Percentiles rank a stretch among this genome's conserved stretches.
These are phyloP conservation scores for Sporothrix globosa DNA, from an alignment of 2,329 filamentous ascomycete species.

Conservation along the genomic window DNA sequence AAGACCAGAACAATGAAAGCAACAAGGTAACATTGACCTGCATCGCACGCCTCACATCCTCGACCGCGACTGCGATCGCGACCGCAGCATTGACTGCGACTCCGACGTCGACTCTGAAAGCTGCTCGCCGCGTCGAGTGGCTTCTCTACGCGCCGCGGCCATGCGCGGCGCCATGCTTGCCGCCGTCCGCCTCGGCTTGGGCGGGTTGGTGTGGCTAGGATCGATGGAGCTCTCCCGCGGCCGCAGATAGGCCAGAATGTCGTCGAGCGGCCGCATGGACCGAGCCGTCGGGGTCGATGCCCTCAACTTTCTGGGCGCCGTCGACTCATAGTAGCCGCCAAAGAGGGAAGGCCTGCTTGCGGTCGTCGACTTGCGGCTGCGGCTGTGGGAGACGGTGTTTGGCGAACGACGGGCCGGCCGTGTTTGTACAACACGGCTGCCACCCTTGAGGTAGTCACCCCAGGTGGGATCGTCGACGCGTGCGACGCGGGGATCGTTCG, in stretches of 20 bases:
- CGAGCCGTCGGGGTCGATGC: neutral
- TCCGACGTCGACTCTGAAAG: neutral
- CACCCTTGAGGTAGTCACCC: neutral
- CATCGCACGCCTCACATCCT: neutral
- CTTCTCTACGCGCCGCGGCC: slow-evolving; percentile 8
- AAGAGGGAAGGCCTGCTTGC: neutral
- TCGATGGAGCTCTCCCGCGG: neutral
- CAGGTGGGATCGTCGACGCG: slow-evolving; percentile 6
- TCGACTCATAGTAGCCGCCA: slow-evolving; percentile 15
- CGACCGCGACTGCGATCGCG: neutral
- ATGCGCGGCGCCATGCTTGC: slow-evolving; percentile 21
- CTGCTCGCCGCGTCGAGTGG: neutral
- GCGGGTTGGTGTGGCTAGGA: too few species aligned
- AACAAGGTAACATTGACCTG: neutral
- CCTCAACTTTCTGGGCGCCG: neutral
- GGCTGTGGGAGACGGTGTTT: neutral
- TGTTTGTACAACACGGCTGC: neutral
- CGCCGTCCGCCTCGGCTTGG: neutral
- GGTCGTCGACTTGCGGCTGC: neutral
- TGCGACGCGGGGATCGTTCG: neutral
- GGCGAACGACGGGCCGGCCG: too few species aligned
- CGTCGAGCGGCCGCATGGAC: slow-evolving; percentile 11
- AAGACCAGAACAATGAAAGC: neutral
- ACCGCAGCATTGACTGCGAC: neutral
- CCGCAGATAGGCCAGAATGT: slow-evolving; percentile 19